phyloP scores from a whole-genome alignment of 2,329 filamentous ascomycete species.

The Pezicula rhizophila region DNA sequence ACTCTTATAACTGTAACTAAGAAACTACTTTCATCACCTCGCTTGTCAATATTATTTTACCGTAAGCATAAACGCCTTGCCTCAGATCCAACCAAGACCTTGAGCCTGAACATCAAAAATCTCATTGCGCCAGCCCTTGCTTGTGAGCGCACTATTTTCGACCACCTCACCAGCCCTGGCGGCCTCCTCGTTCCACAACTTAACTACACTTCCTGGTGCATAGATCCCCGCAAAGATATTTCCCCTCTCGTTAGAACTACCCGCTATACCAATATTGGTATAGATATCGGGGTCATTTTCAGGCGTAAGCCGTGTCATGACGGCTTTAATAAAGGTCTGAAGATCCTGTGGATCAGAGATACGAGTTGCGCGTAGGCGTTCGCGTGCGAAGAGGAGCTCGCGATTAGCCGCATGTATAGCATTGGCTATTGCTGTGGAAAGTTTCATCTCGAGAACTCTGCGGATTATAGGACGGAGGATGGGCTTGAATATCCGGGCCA shows the following conservation, averaged over 20 bases:
- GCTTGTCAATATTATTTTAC: no score
- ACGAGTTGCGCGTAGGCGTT: conserved; percentile 77
- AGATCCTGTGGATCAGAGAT: conserved; percentile 77
- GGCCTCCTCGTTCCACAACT: conserved; percentile 82
- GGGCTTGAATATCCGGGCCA: conserved; percentile 81
- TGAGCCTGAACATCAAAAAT: conserved; percentile 56
- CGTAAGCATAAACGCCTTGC: no score
- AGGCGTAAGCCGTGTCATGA: conserved; percentile 69
- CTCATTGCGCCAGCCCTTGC: conserved; percentile 69
- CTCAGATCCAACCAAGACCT: background rate
- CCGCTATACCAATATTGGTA: conserved; percentile 62
- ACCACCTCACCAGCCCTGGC: conserved; percentile 64
- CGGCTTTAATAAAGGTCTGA: conserved; percentile 74
- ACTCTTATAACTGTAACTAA: no score
- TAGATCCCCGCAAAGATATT: conserved; percentile 77
- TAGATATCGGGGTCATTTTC: conserved; percentile 72
- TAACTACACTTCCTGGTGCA: conserved; percentile 82
- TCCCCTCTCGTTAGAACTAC: conserved; percentile 44
- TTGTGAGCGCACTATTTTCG: conserved; percentile 52
- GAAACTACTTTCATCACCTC: no score
- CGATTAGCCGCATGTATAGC: conserved; percentile 70
- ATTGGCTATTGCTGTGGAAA: conserved; percentile 65
- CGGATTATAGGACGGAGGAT: conserved; percentile 75
- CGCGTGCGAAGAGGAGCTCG: conserved; percentile 79
- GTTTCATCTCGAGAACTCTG: conserved; percentile 71